phyloP scores from a whole-genome alignment of 1,284 basidiomycete species.

The Caloboletus firmus region DNA sequence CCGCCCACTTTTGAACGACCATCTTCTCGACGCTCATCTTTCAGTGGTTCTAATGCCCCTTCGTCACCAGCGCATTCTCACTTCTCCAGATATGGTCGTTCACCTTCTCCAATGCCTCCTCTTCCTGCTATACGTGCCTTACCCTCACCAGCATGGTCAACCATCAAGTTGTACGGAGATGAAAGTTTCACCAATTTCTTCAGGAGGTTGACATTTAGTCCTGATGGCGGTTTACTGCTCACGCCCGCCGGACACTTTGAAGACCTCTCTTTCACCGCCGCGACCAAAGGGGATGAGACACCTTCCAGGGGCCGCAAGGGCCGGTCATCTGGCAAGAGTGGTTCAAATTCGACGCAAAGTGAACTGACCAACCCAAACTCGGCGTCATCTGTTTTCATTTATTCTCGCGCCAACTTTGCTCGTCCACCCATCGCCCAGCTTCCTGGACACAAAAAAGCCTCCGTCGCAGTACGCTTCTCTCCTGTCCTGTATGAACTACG shows the following conservation, averaged over 20 bases:
- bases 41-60: slow-evolving; percentile 79
- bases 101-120: slow-evolving; percentile 89
- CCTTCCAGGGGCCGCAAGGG: slow-evolving; percentile 56
- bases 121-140: slow-evolving; percentile 81
- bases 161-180: slow-evolving; percentile 85
- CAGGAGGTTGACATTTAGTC: slow-evolving; percentile 89
- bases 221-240: slow-evolving; percentile 89
- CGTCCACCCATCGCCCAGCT: slow-evolving; percentile 91
- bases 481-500: slow-evolving; percentile 91
- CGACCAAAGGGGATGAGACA: slow-evolving; percentile 41
- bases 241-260: slow-evolving; percentile 98
- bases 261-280: slow-evolving; percentile 64
- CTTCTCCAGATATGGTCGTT: slow-evolving; percentile 67
- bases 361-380: slow-evolving; percentile 36
- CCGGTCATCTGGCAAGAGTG: slow-evolving; percentile 43
- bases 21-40: slow-evolving; percentile 83
- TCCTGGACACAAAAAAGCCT: slow-evolving; percentile 95
- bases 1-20: slow-evolving; percentile 64
- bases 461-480: slow-evolving; percentile 91
- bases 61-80: slow-evolving; percentile 59
- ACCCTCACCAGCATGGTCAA: slow-evolving; percentile 48
- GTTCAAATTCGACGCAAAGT: slow-evolving; percentile 19
- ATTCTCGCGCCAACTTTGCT: slow-evolving; percentile 91
- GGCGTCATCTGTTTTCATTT: slow-evolving; percentile 86
- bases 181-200: slow-evolving; percentile 97